Conservation (phyloP, 164 flowering plant species). For the Malania oleifera region DNA sequence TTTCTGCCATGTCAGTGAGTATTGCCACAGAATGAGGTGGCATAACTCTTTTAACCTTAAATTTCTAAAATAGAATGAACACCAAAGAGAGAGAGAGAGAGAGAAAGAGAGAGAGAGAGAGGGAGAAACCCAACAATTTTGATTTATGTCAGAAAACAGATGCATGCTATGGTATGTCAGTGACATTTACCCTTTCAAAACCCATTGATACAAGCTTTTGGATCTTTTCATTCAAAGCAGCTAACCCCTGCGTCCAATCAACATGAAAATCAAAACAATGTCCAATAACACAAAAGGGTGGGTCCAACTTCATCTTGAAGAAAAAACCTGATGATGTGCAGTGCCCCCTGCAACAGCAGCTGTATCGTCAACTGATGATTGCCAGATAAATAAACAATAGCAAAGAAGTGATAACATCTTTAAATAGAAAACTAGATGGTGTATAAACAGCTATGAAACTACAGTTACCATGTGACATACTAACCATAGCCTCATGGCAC, state of each 20-base stretch:
- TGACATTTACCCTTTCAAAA: constrained; percentile 69
- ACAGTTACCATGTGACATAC: too few species aligned
- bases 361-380: constrained; percentile 22
- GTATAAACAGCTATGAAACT: neutral
- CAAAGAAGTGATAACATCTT: constrained; percentile 3
- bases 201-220: constrained; percentile 89
- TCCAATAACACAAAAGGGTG: neutral
- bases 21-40: neutral
- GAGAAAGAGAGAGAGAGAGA: too few species aligned
- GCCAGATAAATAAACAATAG: constrained; percentile 28
- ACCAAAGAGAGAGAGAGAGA: too few species aligned
- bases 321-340: constrained; percentile 42
- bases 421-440: neutral
- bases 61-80: too few species aligned
- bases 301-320: neutral
- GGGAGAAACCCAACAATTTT: too few species aligned
- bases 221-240: constrained; percentile 54
- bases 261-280: constrained; percentile 6
- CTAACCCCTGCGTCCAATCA: constrained; percentile 34
- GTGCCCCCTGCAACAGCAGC: constrained; percentile 24
- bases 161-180: neutral
- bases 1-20: neutral
- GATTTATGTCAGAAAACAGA: too few species aligned
- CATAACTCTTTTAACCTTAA: too few species aligned
- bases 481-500: too few species aligned